phyloP scores from a whole-genome alignment of 2,329 filamentous ascomycete genomes.

The Eutypa lata region DNA sequence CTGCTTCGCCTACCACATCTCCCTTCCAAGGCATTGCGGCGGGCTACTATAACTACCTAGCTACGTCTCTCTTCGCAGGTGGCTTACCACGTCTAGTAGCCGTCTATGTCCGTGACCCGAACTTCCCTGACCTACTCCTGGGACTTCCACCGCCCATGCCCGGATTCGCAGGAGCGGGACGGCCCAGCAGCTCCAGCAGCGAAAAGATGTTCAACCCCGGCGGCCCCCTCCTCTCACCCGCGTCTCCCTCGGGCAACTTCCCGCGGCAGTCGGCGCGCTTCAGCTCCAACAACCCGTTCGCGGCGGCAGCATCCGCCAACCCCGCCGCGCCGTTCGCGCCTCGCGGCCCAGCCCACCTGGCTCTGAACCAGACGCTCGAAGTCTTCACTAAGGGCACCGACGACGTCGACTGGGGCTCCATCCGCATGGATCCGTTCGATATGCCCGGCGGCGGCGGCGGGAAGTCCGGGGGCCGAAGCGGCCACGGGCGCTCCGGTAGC shows the following conservation, averaged over 20 bases:
- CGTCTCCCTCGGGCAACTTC: constrained; percentile 15
- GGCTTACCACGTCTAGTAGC: constrained; percentile 70
- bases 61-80: constrained; percentile 74
- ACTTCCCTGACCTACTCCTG: constrained; percentile 77
- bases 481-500: constrained; percentile 27
- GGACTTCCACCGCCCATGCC: constrained; percentile 62
- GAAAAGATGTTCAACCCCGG: constrained; percentile 24
- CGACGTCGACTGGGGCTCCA: constrained; percentile 57
- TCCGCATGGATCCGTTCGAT: constrained; percentile 40
- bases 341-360: constrained; percentile 26
- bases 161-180: constrained; percentile 36
- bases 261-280: constrained; percentile 39
- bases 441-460: constrained; percentile 12
- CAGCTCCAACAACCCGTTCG: constrained; percentile 61
- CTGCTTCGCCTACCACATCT: constrained; percentile 52
- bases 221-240: constrained; percentile 23
- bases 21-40: constrained; percentile 54
- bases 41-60: constrained; percentile 81
- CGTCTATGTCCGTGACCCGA: constrained; percentile 81
- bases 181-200: constrained; percentile 33
- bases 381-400: constrained; percentile 60
- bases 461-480: constrained; percentile 12
- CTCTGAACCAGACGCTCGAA: constrained; percentile 52
- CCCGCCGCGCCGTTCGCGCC: constrained; percentile 26
- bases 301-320: constrained; percentile 29